phyloP scores from a whole-genome alignment of 352 stramenopile species.

The Phytophthora melonis region DNA sequence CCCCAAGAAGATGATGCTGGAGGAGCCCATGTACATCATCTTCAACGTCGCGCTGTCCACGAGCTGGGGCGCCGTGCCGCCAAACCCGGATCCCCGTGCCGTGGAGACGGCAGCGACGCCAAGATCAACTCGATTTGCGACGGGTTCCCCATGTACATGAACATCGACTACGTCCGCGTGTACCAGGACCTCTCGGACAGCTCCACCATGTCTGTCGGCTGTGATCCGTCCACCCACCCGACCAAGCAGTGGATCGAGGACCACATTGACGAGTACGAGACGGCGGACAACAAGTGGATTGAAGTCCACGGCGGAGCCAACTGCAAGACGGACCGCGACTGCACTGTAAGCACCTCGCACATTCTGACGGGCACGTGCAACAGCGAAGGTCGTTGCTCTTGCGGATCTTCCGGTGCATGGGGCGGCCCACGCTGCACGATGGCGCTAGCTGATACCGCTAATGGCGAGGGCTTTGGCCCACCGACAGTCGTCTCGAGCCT shows the following conservation, averaged over 20 bases:
- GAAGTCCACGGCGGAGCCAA: slow-evolving; percentile 51
- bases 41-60: slow-evolving; percentile 72
- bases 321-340: slow-evolving; percentile 54
- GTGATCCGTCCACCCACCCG: slow-evolving; percentile 59
- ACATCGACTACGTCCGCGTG: slow-evolving; percentile 66
- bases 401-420: slow-evolving; percentile 47
- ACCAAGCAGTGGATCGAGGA: slow-evolving; percentile 63
- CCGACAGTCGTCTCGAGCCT: slow-evolving; percentile 39
- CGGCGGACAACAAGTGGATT: slow-evolving; percentile 49
- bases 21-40: slow-evolving; percentile 78
- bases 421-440: slow-evolving; percentile 57
- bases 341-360: slow-evolving; percentile 44
- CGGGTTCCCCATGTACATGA: slow-evolving; percentile 66
- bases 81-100: slow-evolving; percentile 52
- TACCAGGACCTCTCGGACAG: slow-evolving; percentile 57
- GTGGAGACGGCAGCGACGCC: slow-evolving; percentile 39
- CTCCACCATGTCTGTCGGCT: slow-evolving; percentile 60
- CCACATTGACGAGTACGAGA: slow-evolving; percentile 62
- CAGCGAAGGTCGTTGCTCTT: slow-evolving; percentile 36
- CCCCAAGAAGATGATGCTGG: slow-evolving; percentile 61
- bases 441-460: slow-evolving; percentile 30
- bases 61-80: slow-evolving; percentile 54
- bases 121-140: slow-evolving; percentile 57
- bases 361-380: slow-evolving; percentile 51
- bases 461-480: slow-evolving; percentile 52